These are phyloP conservation scores for Starmerella apis DNA, from an alignment of 805 yeast species.

Conservation along the genomic window DNA sequence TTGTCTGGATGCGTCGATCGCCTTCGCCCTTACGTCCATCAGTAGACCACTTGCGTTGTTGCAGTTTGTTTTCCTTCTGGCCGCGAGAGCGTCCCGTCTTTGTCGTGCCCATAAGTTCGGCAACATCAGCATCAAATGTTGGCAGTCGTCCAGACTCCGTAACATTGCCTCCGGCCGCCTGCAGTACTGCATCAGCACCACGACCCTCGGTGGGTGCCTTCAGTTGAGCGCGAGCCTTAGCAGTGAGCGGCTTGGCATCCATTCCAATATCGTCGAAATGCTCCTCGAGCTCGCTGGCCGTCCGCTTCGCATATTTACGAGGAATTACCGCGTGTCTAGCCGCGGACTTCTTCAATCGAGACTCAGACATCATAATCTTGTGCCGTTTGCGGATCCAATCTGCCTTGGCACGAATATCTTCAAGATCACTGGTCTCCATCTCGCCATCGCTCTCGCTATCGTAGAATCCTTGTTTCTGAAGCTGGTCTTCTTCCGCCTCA, in stretches of 20 bases:
- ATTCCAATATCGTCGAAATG: slow-evolving; percentile 87
- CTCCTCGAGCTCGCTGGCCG: slow-evolving; percentile 68
- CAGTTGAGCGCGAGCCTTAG: slow-evolving; percentile 34
- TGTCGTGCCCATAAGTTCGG: slow-evolving; percentile 33
- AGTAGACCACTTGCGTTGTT: slow-evolving; percentile 89
- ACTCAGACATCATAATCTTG: slow-evolving; percentile 82
- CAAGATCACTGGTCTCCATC: slow-evolving; percentile 50
- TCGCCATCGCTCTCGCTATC: slow-evolving; percentile 53
- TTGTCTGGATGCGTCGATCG: slow-evolving; percentile 79
- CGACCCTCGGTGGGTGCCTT: slow-evolving; percentile 35
- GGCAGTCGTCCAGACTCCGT: slow-evolving; percentile 36
- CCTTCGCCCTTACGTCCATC: slow-evolving; percentile 89
- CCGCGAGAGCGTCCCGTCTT: slow-evolving; percentile 65
- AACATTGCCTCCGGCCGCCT: slow-evolving; percentile 37
- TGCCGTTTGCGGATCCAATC: slow-evolving; percentile 92
- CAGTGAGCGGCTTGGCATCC: slow-evolving; percentile 59
- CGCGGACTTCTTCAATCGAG: slow-evolving; percentile 74
- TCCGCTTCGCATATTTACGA: slow-evolving; percentile 53
- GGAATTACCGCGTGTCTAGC: slow-evolving; percentile 91
- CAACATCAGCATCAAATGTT: slow-evolving; percentile 71
- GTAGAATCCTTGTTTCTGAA: slow-evolving; percentile 91
- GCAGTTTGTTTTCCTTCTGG: slow-evolving; percentile 74
- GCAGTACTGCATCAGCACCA: slow-evolving; percentile 75
- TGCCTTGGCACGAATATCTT: slow-evolving; percentile 74
- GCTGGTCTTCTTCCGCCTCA: slow-evolving; percentile 93